phyloP scores from a whole-genome alignment of 164 flowering plant genomes.

The Nelumbo lutea region DNA sequence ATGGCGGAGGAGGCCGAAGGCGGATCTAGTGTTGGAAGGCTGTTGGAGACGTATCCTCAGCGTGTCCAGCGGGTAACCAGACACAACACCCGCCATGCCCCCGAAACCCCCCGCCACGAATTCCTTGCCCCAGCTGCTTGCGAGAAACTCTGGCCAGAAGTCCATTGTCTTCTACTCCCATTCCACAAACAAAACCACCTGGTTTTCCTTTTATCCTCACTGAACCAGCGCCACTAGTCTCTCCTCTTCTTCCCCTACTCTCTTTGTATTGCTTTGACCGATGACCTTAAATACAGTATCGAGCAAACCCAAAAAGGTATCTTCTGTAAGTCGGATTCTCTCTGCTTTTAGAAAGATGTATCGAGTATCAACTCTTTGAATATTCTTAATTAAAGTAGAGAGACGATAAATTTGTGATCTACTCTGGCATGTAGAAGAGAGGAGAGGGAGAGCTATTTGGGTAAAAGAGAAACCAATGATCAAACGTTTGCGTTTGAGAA shows the following conservation, averaged over 20 bases:
- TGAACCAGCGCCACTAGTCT: neutral
- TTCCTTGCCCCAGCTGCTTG: constrained; percentile 80
- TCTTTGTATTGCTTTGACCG: neutral
- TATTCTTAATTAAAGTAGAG: too few species aligned
- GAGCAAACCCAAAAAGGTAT: too few species aligned
- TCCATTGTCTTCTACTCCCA: constrained; percentile 45
- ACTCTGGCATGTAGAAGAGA: too few species aligned
- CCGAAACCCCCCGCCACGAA: constrained; percentile 91
- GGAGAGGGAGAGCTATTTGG: too few species aligned
- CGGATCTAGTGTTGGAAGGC: constrained; percentile 45
- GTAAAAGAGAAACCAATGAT: too few species aligned
- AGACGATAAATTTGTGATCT: too few species aligned
- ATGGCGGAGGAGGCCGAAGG: constrained; percentile 43
- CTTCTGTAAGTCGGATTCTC: too few species aligned
- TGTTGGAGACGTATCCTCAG: constrained; percentile 64
- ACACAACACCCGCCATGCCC: constrained; percentile 71
- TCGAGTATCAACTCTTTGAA: too few species aligned
- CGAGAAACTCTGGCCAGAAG: constrained; percentile 89
- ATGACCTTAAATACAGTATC: too few species aligned
- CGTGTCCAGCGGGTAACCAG: constrained; percentile 88
- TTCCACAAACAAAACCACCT: constrained; percentile 1
- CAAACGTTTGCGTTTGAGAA: too few species aligned
- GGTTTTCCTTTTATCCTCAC: neutral
- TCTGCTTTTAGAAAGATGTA: too few species aligned
- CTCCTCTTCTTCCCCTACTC: neutral